Base-by-base conservation (phyloP, 805 yeast species). In the Metschnikowia vanudenii region DNA sequence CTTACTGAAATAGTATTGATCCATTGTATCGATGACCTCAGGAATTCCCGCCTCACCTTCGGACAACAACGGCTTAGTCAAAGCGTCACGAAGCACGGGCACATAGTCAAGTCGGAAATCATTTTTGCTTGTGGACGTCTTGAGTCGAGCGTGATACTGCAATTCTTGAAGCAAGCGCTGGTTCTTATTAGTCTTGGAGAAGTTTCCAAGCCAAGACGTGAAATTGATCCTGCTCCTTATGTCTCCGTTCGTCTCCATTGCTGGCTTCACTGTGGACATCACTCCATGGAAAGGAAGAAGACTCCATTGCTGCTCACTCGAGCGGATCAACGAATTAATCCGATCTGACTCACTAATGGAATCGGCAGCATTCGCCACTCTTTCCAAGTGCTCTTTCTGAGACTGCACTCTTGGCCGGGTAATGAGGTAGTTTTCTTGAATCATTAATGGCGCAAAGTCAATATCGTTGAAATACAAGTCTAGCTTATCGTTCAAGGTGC, bases 251-350 rank as follows among this genome's bases (percentile, higher is more conserved):
- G 89, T 82, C 52, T 75, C 78, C 29, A 81, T 80, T 0, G 88
- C 76, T 1, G 98, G 99, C 40, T 79, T 69, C 11, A 94, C 88
- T 0, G 96, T 79, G 1, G 97, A 91, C 74, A 86, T 73, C 3
- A 89, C 76, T 0, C 90, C 97, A 66, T 89, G 97, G 58, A 89
- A 76, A 6, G 98, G 99, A 73, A 94, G 77, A 49, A 92, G 74
- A 50, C 94, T 81, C 98, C 98, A 91, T 56, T 87, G 88, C 64
- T 92, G 98, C 55, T 91, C 96, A 34, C 92, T 79, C 37, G 96
- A 85, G 60, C 96, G 87, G 47, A 94, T 92, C 62, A 80, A 75
- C 22, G 81, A 73, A 60, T 89, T 96, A 20, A 91, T 85, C 19
- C 85, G 63, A 64, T 94, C 98, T 12, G 90, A 85, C 45, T 78